Base-by-base conservation (phyloP, 139 green algal genomes). In the Haematococcus sp. region DNA sequence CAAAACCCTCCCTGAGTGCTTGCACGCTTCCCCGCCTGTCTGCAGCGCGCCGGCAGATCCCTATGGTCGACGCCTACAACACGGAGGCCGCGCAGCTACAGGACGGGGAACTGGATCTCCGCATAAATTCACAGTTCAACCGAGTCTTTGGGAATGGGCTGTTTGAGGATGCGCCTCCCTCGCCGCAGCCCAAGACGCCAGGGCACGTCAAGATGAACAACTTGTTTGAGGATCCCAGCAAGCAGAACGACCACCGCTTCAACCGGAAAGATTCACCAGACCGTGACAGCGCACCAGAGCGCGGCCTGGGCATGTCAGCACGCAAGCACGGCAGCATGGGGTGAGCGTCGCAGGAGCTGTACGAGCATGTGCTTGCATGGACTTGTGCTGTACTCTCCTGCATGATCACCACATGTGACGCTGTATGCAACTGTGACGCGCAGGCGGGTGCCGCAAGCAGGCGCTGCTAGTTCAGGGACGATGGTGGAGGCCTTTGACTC, bases 91-190 rank as follows among this genome's bases (percentile, higher is more conserved):
- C 22, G 32, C 61, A 68, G 61, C 61, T 68, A 3, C 22, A 68
- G 32, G 61, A 68, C 9, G 61, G 25, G 31, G 61, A 68, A 9
- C 33, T 68, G 61, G 61, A 68, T 27, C 61, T 68, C 20, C 31
- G 61, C 16, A 52, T 30, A 7, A 31, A 31, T 31, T 46, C 9
- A 11, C 35, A 68, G 61, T 51, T 52, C 33, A 31, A 68, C 52
- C 56, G 27, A 4, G 56, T 64, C 20, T 68, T 68, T 51, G 61
- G 61, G 9, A 68, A 68, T 51, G 61, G 61, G 32, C 61, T 68
- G 30, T 68, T 52, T 17, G 61, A 68, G 17, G 61, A 31, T n/a
- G 9, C n/a, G 23, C 19, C 56, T 5, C 9, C n/a, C 56, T 22
- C 56, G 11, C 19, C 25, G n/a, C 20, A 4, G 19, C 56, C 56